Evolutionary conservation across 2,329 filamentous ascomycete genomes (phyloP).

Genomic region (Fusarium robinianum): DNA sequence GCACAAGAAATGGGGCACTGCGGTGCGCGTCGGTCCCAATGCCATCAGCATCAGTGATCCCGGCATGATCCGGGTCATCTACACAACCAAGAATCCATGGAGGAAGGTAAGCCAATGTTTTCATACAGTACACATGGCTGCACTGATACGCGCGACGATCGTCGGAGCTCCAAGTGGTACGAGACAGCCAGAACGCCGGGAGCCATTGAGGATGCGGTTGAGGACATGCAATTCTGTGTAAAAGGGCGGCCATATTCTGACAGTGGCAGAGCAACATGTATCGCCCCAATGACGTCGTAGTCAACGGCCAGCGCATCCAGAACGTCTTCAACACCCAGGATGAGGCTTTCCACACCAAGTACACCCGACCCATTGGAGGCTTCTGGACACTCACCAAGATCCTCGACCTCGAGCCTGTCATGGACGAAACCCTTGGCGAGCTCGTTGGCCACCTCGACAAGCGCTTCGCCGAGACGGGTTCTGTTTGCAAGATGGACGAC

Average conservation of each 20-base stretch:
- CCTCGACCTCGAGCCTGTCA: conserved; percentile 26
- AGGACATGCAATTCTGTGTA: neutral
- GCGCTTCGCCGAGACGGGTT: conserved; percentile 11
- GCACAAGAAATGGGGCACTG: conserved; percentile 24
- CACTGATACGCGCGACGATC: too few relatives aligned
- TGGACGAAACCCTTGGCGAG: conserved; percentile 26
- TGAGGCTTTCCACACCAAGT: conserved; percentile 27
- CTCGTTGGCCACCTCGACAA: conserved; percentile 18
- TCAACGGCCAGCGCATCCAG: conserved; percentile 27
- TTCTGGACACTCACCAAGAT: conserved; percentile 30
- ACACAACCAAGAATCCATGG: conserved; percentile 24
- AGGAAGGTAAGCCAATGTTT: conserved; percentile 12
- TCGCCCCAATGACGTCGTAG: conserved; percentile 23
- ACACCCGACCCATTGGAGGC: conserved; percentile 28
- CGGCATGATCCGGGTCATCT: conserved; percentile 24
- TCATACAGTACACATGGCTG: too few relatives aligned
- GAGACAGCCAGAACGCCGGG: too few relatives aligned
- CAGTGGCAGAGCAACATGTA: conserved; percentile 18
- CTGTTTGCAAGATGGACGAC: conserved; percentile 27
- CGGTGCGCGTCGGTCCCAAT: conserved; percentile 24
- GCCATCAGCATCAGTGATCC: conserved; percentile 26
- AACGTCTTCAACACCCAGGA: conserved; percentile 33
- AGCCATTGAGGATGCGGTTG: too few relatives aligned
- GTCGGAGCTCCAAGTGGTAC: neutral
- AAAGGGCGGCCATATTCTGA: neutral